phyloP scores from a whole-genome alignment of 306 rosid genomes.

The Trifolium dubium region DNA sequence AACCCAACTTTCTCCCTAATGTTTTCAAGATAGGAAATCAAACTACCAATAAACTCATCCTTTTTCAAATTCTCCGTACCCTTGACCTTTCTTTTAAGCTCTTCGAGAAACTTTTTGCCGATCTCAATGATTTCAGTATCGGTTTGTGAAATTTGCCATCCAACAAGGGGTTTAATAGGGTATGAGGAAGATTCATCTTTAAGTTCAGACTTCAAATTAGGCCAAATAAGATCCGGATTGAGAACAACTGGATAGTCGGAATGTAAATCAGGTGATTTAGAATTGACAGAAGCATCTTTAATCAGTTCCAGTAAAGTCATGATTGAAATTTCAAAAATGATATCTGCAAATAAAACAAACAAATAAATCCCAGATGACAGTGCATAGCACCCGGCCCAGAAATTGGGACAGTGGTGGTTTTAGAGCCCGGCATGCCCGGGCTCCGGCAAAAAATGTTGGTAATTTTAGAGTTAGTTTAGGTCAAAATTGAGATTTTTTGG shows the following conservation, averaged over 20 bases:
- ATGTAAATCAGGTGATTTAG: slow-evolving; percentile 43
- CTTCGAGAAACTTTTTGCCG: slow-evolving; percentile 53
- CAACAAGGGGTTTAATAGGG: slow-evolving; percentile 51
- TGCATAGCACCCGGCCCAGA: background rate
- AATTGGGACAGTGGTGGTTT: too few relatives aligned
- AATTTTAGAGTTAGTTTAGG: too few relatives aligned
- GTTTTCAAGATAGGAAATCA: slow-evolving; percentile 62
- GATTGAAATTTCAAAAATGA: slow-evolving; percentile 29
- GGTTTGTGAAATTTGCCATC: slow-evolving; percentile 66
- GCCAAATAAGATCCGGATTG: slow-evolving; percentile 59
- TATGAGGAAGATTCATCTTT: slow-evolving; percentile 45
- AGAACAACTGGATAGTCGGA: slow-evolving; percentile 70
- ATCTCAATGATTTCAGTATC: slow-evolving; percentile 61
- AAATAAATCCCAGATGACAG: background rate
- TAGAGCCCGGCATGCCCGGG: too few relatives aligned
- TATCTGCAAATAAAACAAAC: slow-evolving; percentile 36
- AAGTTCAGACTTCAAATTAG: slow-evolving; percentile 53
- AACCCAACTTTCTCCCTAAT: slow-evolving; percentile 51
- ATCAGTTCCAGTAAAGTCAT: slow-evolving; percentile 79
- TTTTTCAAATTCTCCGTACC: slow-evolving; percentile 43
- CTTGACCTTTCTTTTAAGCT: slow-evolving; percentile 58
- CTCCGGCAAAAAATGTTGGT: too few relatives aligned
- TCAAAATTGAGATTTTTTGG: too few relatives aligned
- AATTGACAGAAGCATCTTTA: slow-evolving; percentile 51
- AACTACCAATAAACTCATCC: slow-evolving; percentile 54